phyloP scores from a whole-genome alignment of 495 filamentous ascomycete species.

The Penicillium crystallinum region DNA sequence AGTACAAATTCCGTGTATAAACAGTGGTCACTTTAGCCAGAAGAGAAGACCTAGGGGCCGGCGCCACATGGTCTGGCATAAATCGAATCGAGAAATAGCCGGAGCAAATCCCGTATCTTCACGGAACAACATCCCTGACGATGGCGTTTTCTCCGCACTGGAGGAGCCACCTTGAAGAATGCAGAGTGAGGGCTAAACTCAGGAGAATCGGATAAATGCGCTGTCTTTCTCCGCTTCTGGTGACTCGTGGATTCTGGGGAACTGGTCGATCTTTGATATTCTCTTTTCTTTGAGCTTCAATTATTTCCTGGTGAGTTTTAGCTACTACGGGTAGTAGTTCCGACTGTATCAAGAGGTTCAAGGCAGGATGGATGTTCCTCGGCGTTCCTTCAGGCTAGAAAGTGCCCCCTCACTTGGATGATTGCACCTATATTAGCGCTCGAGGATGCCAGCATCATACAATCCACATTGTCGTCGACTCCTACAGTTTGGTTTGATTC shows the following conservation, averaged over 20 bases:
- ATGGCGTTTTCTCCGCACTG: background rate
- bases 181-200: slow-evolving; percentile 7
- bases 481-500: background rate
- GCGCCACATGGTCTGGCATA: background rate
- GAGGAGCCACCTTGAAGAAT: background rate
- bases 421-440: background rate
- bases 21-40: background rate
- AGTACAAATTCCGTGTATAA: background rate
- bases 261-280: background rate
- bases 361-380: background rate
- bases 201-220: slow-evolving; percentile 8
- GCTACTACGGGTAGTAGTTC: background rate
- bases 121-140: slow-evolving; percentile 6
- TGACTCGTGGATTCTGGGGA: slow-evolving; percentile 1
- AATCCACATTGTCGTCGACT: background rate
- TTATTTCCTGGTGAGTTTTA: background rate
- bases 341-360: background rate
- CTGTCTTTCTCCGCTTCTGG: background rate
- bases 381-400: background rate
- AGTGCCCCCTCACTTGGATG: background rate
- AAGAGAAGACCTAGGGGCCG: background rate
- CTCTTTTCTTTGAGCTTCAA: background rate
- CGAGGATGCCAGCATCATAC: background rate
- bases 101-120: slow-evolving; percentile 15
- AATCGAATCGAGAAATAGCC: background rate